A percentile compares a stretch with the other conserved stretches of the same genome.
Conservation (phyloP, 345 rosid genomes). For the Rhodamnia rubescens region DNA sequence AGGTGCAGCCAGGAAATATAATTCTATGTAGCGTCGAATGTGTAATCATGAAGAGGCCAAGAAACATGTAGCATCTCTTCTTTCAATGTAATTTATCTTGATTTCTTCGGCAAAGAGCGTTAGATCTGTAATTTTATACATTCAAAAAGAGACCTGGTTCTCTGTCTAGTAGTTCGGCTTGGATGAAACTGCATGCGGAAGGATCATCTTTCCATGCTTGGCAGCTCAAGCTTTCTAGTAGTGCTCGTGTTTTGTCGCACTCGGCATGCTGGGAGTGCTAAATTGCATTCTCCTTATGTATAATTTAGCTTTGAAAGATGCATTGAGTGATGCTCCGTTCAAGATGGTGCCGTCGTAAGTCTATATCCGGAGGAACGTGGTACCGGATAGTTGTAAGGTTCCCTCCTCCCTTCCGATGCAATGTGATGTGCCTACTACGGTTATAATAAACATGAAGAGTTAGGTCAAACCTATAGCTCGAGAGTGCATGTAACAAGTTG, state of each 20-base stretch:
- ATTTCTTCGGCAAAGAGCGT: not conserved
- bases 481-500: not conserved
- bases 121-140: not conserved
- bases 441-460: not conserved
- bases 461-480: not conserved
- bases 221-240: not conserved
- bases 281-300: not conserved
- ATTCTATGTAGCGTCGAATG: not conserved
- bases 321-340: not conserved
- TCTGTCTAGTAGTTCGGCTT: not conserved
- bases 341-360: not conserved
- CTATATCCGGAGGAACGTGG: not conserved
- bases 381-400: not conserved
- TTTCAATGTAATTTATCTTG: not conserved
- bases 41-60: not conserved
- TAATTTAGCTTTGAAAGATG: not conserved
- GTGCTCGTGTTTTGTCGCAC: not conserved
- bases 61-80: not conserved
- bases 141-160: not conserved
- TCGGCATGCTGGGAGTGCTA: not conserved
- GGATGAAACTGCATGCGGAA: not conserved
- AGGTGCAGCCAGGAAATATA: not conserved
- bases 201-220: not conserved
- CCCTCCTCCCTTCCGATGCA: not conserved
- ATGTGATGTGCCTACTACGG: not conserved